phyloP scores from a whole-genome alignment of 331 rosid species.

The Pyrus hybrid region DNA sequence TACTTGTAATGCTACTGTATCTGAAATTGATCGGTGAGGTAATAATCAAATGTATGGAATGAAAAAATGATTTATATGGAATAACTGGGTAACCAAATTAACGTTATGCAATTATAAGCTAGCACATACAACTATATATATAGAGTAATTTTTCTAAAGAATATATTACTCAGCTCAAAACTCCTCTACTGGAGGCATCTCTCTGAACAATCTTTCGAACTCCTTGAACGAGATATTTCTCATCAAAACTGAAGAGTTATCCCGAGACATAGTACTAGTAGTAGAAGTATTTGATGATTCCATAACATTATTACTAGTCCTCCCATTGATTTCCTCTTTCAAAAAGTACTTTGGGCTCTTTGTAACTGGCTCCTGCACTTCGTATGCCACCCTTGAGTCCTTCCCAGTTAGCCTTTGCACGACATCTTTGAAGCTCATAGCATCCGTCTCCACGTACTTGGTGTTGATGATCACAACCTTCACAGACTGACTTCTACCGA shows the following conservation, averaged over 20 bases:
- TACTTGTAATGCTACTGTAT: background rate
- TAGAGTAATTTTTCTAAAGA: background rate
- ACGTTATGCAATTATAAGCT: background rate
- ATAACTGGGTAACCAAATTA: background rate
- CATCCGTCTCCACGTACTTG: slow-evolving; percentile 73
- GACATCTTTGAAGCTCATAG: slow-evolving; percentile 59
- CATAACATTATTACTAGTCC: background rate
- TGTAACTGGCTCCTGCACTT: background rate
- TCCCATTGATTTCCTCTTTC: background rate
- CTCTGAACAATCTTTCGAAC: slow-evolving; percentile 46
- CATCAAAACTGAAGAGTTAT: slow-evolving; percentile 21
- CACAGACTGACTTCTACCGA: slow-evolving; percentile 12
- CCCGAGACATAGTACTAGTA: background rate
- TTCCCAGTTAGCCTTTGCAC: slow-evolving; percentile 79
- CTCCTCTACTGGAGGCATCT: slow-evolving; percentile 48
- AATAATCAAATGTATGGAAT: background rate
- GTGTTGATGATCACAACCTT: slow-evolving; percentile 72
- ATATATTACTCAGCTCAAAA: slow-evolving; percentile 12
- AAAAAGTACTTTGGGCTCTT: background rate
- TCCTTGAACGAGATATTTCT: slow-evolving; percentile 57
- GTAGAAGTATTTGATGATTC: background rate
- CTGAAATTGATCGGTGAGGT: background rate
- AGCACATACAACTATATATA: background rate
- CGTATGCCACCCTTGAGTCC: slow-evolving; percentile 22
- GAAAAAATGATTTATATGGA: background rate